These are phyloP conservation scores for Phytophthora constricta DNA, from an alignment of 352 stramenopile species.

Conservation along the genomic window DNA sequence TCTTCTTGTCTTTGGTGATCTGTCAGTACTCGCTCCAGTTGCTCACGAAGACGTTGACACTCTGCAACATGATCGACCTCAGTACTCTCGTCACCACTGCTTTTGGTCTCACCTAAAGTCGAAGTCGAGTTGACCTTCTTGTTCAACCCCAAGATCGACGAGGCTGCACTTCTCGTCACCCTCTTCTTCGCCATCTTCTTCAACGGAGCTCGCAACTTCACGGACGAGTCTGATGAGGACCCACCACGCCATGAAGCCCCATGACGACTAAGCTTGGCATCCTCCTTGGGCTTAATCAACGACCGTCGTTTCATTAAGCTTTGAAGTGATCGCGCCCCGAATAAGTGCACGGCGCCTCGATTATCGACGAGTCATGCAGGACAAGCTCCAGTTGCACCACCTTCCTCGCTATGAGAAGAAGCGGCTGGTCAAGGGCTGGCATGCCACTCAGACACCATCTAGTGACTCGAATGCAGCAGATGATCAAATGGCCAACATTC, in stretches of 20 bases:
- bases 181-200: conserved; percentile 27
- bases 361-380: conserved; percentile 13
- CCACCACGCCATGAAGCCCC: conserved; percentile 2
- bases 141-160: conserved; percentile 18
- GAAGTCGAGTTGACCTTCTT: neutral
- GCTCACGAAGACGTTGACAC: conserved; percentile 50
- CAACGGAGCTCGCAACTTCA: neutral
- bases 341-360: conserved; percentile 19
- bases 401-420: conserved; percentile 50
- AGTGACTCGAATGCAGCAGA: neutral
- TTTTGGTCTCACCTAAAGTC: neutral
- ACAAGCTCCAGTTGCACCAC: conserved; percentile 28
- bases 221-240: neutral
- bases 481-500: conserved; percentile 3
- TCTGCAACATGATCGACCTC: conserved; percentile 31
- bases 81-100: conserved; percentile 7
- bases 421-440: conserved; percentile 38
- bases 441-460: conserved; percentile 14
- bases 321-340: conserved; percentile 11
- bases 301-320: conserved; percentile 31
- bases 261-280: neutral
- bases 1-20: conserved; percentile 64
- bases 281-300: conserved; percentile 2
- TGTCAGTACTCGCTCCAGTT: conserved; percentile 51
- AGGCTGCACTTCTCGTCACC: neutral